A percentile compares a stretch with the other conserved stretches of the same genome.
Evolutionary conservation across 805 yeast genomes (phyloP).

Genomic region (Dipodascopsis uninucleata): DNA sequence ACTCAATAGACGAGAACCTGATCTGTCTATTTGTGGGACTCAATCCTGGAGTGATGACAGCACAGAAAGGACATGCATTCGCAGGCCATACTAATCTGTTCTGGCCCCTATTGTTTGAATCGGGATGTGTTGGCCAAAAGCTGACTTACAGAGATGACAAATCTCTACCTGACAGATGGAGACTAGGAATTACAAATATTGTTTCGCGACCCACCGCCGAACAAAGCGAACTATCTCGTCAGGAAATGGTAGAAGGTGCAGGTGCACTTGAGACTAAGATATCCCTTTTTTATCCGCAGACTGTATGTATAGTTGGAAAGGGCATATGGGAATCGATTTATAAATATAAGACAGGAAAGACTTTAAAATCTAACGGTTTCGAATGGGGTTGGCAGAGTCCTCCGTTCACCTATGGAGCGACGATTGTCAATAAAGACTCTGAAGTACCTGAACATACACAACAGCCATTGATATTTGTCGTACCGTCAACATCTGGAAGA

Average conservation of each 20-base stretch:
- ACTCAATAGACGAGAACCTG: constrained; percentile 33
- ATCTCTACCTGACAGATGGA: constrained; percentile 41
- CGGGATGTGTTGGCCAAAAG: constrained; percentile 43
- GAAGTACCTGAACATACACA: constrained; percentile 12
- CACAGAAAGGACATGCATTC: constrained; percentile 60
- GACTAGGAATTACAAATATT: constrained; percentile 69
- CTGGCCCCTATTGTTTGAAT: constrained; percentile 60
- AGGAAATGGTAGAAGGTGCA: constrained; percentile 56
- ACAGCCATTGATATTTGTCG: constrained; percentile 46
- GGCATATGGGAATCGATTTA: constrained; percentile 68
- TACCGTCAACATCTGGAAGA: constrained; percentile 72
- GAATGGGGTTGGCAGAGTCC: constrained; percentile 50
- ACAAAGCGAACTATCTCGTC: constrained; percentile 49
- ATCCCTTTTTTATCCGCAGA: constrained; percentile 38
- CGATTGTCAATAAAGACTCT: neutral
- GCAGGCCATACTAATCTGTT: constrained; percentile 68
- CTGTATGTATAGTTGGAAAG: constrained; percentile 62
- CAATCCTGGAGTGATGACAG: constrained; percentile 67
- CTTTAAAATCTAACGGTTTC: constrained; percentile 39
- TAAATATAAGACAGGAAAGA: constrained; percentile 37
- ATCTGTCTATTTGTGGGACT: constrained; percentile 60
- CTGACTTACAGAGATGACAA: constrained; percentile 42
- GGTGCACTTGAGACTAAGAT: constrained; percentile 50
- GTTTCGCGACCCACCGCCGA: constrained; percentile 60
- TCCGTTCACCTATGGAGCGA: constrained; percentile 31